Evolutionary conservation across 2,329 filamentous ascomycete genomes (phyloP), one percentile per base, ranked within the genome.

Genomic region (Ascomycota sp.): DNA sequence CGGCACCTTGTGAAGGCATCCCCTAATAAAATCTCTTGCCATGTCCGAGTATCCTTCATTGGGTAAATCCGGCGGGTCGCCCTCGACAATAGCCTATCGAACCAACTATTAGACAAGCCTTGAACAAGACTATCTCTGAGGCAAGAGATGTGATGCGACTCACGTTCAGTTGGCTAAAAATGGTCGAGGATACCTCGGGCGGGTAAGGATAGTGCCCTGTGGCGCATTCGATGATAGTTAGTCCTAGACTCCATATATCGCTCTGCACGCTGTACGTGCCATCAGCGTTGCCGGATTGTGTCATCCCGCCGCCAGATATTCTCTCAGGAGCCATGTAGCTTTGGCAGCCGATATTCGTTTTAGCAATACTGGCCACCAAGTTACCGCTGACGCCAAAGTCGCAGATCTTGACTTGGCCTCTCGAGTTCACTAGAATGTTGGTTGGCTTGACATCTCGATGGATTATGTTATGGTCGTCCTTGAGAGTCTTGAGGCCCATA

Each of bases 391-490:
- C 89, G 36, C 89, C 89, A 52, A 98, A 98, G 55, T 98, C 89
- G 55, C 89, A 98, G 37, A 98, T 92, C 58, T 98, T 98, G 61
- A 95, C 67, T 49, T 93, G 83, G 1, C 89, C 89, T 30, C 68
- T 68, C 2, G 76, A 79, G 54, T 95, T 98, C 52, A 82, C 72
- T 2, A 98, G 64, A 38, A 98, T 93, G 47, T 98, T 98, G n/a
- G 89, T 98, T 2, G 89, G 89, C 54, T 98, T 98, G 41, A 98
- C 89, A 49, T 98, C 89, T 41, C 89, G 76, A 52, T 98, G 89
- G 42, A 98, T 98, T 55, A 98, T 98, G 56, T 92, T 95, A 61
- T 98, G 89, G 39, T 93, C 83, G 40, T 98, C 89, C 53, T 98
- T 98, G 39, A 98, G 59, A 13, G 76, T 74, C 58, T 92, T 95